Percentiles rank a stretch among this genome's conserved stretches.
These are phyloP conservation scores for Cystofilobasidium macerans DNA, from an alignment of 768 basidiomycete genomes.

Conservation along the genomic window DNA sequence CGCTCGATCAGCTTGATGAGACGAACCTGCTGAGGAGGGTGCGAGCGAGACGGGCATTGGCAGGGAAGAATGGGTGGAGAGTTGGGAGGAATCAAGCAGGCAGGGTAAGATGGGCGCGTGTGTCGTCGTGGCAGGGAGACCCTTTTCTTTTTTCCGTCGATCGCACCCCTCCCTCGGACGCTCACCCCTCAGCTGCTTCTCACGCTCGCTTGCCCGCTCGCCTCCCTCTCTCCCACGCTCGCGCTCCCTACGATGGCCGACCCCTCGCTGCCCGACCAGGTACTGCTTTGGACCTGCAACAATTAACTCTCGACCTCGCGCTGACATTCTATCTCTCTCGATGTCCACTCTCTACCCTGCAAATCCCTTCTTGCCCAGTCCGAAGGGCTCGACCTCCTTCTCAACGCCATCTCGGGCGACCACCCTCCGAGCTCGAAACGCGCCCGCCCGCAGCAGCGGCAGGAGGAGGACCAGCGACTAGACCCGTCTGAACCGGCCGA, in stretches of 20 bases:
- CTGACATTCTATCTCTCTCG: neutral
- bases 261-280: neutral
- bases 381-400: conserved; percentile 4
- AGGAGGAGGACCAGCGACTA: too few relatives aligned
- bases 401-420: conserved; percentile 7
- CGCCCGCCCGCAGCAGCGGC: neutral
- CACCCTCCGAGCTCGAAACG: neutral
- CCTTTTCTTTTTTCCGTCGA: too few relatives aligned
- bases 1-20: conserved; percentile 63
- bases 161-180: too few relatives aligned
- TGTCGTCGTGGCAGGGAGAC: too few relatives aligned
- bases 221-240: neutral
- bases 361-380: neutral
- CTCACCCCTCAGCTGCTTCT: conserved; percentile 49
- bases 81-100: conserved; percentile 35
- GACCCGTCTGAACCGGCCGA: too few relatives aligned
- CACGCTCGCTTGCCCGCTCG: conserved; percentile 39
- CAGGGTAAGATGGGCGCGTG: neutral
- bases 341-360: neutral
- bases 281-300: too few relatives aligned
- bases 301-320: neutral
- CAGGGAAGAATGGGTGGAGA: conserved; percentile 47
- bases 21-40: conserved; percentile 36
- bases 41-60: conserved; percentile 15
- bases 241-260: neutral